These are phyloP conservation scores for Nematodospora valgi DNA, from an alignment of 805 yeast species.

Conservation along the genomic window DNA sequence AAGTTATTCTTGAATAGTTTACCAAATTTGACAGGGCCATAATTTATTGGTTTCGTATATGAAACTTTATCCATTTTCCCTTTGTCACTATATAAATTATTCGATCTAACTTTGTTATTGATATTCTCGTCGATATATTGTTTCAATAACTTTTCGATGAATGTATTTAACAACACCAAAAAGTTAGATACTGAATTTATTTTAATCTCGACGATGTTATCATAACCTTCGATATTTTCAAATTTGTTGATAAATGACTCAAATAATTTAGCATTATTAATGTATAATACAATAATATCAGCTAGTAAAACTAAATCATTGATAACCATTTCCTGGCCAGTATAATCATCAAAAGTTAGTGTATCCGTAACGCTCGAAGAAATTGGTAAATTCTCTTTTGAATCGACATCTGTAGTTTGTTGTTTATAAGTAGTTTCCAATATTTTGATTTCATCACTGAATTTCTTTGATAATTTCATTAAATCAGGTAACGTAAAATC, in stretches of 20 bases:
- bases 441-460: conserved; percentile 39
- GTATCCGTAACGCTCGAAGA: conserved; percentile 4
- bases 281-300: conserved; percentile 47
- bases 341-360: conserved; percentile 15
- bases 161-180: conserved; percentile 30
- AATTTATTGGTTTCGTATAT: neutral
- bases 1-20: conserved; percentile 36
- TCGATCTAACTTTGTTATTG: neutral
- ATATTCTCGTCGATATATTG: neutral
- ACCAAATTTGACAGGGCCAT: conserved; percentile 19
- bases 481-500: conserved; percentile 42
- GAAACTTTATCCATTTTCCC: neutral
- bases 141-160: conserved; percentile 29
- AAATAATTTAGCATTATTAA: conserved; percentile 49
- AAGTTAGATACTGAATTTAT: conserved; percentile 36
- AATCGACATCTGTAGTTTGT: conserved; percentile 9
- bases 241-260: conserved; percentile 47
- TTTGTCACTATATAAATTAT: neutral
- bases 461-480: conserved; percentile 35
- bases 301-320: conserved; percentile 34
- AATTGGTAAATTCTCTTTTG: conserved; percentile 8
- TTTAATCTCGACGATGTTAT: conserved; percentile 33
- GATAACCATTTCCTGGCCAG: conserved; percentile 19
- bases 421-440: conserved; percentile 15
- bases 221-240: conserved; percentile 21